These are phyloP conservation scores for Amanita molliuscula DNA, from an alignment of 768 basidiomycete species.

Conservation along the genomic window DNA sequence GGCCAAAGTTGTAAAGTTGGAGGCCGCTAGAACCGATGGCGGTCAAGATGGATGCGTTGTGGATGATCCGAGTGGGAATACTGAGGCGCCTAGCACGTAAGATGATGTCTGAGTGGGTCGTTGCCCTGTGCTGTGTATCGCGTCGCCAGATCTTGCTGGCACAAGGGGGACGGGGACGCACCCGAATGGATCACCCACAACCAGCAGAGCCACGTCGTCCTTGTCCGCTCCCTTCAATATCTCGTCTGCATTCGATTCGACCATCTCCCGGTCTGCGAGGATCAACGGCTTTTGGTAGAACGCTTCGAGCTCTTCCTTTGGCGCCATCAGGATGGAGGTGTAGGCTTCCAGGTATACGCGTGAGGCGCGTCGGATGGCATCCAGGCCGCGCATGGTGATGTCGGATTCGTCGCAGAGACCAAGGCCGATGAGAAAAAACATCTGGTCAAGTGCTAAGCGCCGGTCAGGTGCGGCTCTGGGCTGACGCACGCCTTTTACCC, in stretches of 20 bases:
- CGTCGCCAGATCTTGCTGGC: neutral
- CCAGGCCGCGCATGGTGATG: constrained; percentile 83
- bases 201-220: constrained; percentile 79
- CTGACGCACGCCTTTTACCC: too few species aligned
- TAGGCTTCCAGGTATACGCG: constrained; percentile 96
- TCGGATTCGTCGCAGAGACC: constrained; percentile 95
- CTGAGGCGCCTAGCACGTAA: constrained; percentile 74
- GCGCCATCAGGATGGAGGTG: constrained; percentile 93
- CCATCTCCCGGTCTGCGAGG: constrained; percentile 92
- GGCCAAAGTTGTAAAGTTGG: constrained; percentile 97
- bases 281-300: constrained; percentile 85
- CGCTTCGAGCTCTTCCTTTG: constrained; percentile 77
- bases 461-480: too few species aligned
- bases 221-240: constrained; percentile 74
- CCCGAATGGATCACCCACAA: constrained; percentile 98
- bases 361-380: constrained; percentile 71
- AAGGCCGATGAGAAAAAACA: constrained; percentile 94
- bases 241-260: constrained; percentile 87
- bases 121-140: constrained; percentile 48
- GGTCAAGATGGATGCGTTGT: constrained; percentile 98
- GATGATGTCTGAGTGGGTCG: constrained; percentile 93
- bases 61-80: constrained; percentile 79
- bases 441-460: constrained; percentile 17
- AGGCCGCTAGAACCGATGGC: constrained; percentile 89
- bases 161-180: constrained; percentile 15